Evolutionary conservation across 768 basidiomycete species (phyloP).

Genomic region (Pisolithus marmoratus): DNA sequence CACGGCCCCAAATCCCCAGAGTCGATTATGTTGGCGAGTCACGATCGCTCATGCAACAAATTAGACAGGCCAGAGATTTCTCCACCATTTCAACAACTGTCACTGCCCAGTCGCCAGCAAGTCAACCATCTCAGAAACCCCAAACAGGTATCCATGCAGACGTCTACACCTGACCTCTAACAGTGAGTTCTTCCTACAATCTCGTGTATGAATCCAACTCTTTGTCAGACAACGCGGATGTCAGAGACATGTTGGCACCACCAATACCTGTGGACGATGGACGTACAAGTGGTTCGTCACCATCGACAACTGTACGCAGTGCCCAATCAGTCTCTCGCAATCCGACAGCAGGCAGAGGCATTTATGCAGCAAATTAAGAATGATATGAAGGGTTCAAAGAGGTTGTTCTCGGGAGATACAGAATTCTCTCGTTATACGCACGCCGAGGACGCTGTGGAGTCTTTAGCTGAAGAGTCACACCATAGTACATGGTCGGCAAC

Average conservation of each 20-base stretch:
- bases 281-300: constrained; percentile 16
- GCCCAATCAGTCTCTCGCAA: constrained; percentile 58
- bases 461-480: constrained; percentile 17
- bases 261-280: constrained; percentile 13
- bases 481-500: constrained; percentile 23
- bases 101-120: constrained; percentile 32
- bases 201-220: neutral
- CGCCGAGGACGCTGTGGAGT: constrained; percentile 11
- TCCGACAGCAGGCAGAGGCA: constrained; percentile 70
- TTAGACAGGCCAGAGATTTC: constrained; percentile 70
- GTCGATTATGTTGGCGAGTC: constrained; percentile 79
- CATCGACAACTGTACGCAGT: constrained; percentile 26
- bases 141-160: neutral
- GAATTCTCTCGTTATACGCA: constrained; percentile 41
- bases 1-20: constrained; percentile 42
- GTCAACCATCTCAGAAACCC: constrained; percentile 13
- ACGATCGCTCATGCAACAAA: constrained; percentile 71
- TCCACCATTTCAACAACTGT: constrained; percentile 66
- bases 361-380: constrained; percentile 84
- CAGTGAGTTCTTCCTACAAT: constrained; percentile 11
- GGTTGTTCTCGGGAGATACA: constrained; percentile 63
- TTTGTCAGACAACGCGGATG: constrained; percentile 7
- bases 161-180: neutral
- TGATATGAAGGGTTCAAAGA: constrained; percentile 65
- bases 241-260: constrained; percentile 8